These are phyloP conservation scores for Colletotrichum karsti DNA, from an alignment of 2,329 filamentous ascomycete species.

Conservation along the genomic window DNA sequence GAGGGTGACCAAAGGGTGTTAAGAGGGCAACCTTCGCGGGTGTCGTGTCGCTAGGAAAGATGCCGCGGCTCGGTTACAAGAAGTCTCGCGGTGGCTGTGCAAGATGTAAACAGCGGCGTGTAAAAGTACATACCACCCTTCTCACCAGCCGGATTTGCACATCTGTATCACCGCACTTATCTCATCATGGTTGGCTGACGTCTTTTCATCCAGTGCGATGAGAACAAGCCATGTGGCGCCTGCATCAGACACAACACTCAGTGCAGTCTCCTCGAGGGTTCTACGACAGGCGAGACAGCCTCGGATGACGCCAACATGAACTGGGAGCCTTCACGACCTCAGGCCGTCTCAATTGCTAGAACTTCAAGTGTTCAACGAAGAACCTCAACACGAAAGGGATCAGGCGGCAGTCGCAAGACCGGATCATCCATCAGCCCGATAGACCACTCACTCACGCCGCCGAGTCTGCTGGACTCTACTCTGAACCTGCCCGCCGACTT, in stretches of 20 bases:
- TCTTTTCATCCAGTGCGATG: constrained; percentile 42
- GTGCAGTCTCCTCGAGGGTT: constrained; percentile 38
- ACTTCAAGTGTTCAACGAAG: not conserved
- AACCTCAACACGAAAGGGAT: not conserved
- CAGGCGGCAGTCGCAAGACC: constrained; percentile 6
- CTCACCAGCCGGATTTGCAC: not conserved
- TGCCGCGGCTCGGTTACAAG: constrained; percentile 43
- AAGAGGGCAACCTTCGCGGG: not conserved
- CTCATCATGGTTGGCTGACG: constrained; percentile 3
- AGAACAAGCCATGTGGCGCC: constrained; percentile 45
- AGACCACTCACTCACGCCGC: constrained; percentile 9
- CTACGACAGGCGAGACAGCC: constrained; percentile 14
- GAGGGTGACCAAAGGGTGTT: not conserved
- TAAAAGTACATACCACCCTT: constrained; percentile 38
- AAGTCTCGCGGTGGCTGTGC: constrained; percentile 45
- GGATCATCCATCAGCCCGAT: constrained; percentile 10
- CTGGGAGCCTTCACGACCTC: not conserved
- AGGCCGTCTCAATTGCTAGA: not conserved
- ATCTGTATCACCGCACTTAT: not conserved
- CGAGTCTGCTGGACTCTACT: not conserved
- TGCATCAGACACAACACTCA: constrained; percentile 44
- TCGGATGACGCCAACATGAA: constrained; percentile 5
- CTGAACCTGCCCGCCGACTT: constrained; percentile 6
- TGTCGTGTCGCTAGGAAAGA: constrained; percentile 2
- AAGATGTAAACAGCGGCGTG: constrained; percentile 45